Evolutionary conservation across 306 rosid species (phyloP).

Genomic region (Albizia julibrissin): DNA sequence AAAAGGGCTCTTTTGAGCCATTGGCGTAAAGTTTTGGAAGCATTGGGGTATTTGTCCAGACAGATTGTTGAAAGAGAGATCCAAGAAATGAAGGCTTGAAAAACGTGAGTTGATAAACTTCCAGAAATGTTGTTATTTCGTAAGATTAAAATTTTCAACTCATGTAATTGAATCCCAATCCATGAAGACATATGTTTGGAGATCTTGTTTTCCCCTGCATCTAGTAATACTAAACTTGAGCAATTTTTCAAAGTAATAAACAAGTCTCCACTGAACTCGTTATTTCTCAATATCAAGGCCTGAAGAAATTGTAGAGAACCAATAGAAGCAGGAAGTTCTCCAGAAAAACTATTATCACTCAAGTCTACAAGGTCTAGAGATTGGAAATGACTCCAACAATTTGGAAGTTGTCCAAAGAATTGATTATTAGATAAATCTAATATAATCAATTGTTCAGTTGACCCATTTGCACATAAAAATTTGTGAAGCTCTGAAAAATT

Average conservation of each 20-base stretch:
- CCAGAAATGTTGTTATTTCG: neutral
- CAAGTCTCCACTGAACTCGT: neutral
- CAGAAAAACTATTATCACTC: constrained; percentile 3
- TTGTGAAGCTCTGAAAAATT: neutral
- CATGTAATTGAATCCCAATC: neutral
- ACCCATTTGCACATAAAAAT: neutral
- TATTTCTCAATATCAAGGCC: neutral
- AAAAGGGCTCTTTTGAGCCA: neutral
- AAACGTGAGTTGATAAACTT: neutral
- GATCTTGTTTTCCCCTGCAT: constrained; percentile 13
- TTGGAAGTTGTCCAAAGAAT: neutral
- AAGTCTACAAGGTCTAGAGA: neutral
- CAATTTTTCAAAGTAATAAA: neutral
- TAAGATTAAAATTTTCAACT: constrained; percentile 2
- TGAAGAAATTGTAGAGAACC: neutral
- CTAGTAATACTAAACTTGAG: neutral
- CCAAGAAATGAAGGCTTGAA: neutral
- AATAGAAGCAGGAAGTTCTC: neutral
- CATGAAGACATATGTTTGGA: neutral
- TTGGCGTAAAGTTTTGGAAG: neutral
- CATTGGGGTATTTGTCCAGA: constrained; percentile 13
- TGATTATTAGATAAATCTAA: neutral
- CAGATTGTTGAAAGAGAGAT: neutral
- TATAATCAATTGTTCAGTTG: neutral
- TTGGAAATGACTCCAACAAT: constrained; percentile 19